Base-by-base conservation (phyloP, 169 alveolate genomes). In the Plasmodium falciparum region DNA sequence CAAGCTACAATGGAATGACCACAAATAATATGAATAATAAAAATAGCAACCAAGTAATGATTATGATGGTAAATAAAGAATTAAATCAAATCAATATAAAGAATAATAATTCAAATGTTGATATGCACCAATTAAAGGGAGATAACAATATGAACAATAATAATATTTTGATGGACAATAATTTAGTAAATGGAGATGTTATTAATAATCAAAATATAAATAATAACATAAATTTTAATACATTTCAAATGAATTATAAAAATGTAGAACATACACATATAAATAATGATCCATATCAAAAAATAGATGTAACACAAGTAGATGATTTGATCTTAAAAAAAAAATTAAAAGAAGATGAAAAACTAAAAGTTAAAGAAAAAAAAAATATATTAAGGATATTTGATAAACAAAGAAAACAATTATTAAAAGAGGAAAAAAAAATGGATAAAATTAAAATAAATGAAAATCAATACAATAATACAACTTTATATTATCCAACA, bases 281-380 rank as follows among this genome's bases (percentile, higher is more conserved):
- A 22, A 62, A 62, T 12, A 17, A 26, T 62, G 71, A 22, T 59
- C 8, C 61, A 47, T 26, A 52, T 43, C 59, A 43, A 74, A 33
- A 12, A 0, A 74, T 59, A 24, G 54, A 71, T 50, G 39, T 26
- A 50, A 11, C 43, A 33, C 29, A 78, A 65, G 22, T 26, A 5
- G 89, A 78, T 49, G 89, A 66, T 6, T 39, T 39, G 2, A 63
- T 78, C 45, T 49, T 78, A 61, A 78, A 22, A 58, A 78, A 66
- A 33, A 50, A 78, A 59, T 59, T 78, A 45, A 78, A 65, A 15
- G 66, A 78, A 78, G 89, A 78, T 52, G 89, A 78, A 6, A 78
- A 78, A 52, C 56, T 65, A 78, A 78, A 78, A 78, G 65, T 78
- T 33, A 78, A 78, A 63, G 89, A 78, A 66, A 33, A 78, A 78